phyloP scores from a whole-genome alignment of 2,329 filamentous ascomycete genomes.

The Calonectria hongkongensis region DNA sequence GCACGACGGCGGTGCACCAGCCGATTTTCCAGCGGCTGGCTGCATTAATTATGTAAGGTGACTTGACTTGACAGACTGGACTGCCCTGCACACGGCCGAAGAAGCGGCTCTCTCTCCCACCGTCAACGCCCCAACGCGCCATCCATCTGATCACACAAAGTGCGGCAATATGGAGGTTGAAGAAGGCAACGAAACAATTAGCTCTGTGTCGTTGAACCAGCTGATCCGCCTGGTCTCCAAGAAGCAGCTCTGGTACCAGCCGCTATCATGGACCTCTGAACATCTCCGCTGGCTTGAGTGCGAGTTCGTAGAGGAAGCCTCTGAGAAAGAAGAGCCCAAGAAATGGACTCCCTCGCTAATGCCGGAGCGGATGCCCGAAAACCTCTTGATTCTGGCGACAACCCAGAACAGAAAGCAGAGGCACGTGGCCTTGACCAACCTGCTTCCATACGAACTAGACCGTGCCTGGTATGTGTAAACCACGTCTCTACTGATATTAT shows the following conservation, averaged over 20 bases:
- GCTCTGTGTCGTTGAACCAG: not conserved
- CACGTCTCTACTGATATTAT: no score
- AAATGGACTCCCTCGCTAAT: not conserved
- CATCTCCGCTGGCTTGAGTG: not conserved
- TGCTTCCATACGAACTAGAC: not conserved
- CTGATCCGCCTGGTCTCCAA: not conserved
- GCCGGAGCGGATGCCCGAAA: not conserved
- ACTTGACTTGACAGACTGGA: not conserved
- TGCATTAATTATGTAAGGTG: constrained; percentile 29
- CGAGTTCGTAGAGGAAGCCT: not conserved
- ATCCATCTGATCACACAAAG: not conserved
- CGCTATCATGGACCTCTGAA: not conserved
- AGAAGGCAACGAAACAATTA: not conserved
- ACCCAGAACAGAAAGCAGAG: not conserved
- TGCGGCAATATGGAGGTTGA: not conserved
- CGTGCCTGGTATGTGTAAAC: not conserved
- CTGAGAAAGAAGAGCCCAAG: not conserved
- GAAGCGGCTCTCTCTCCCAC: not conserved
- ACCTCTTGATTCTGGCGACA: not conserved
- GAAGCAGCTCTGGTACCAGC: not conserved
- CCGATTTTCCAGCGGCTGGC: not conserved
- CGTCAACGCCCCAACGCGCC: constrained; percentile 2
- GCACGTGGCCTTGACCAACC: not conserved
- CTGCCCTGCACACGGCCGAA: not conserved
- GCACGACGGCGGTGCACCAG: not conserved